These are phyloP conservation scores for Cucurbita pepo DNA, from an alignment of 306 rosid species.

Conservation along the genomic window DNA sequence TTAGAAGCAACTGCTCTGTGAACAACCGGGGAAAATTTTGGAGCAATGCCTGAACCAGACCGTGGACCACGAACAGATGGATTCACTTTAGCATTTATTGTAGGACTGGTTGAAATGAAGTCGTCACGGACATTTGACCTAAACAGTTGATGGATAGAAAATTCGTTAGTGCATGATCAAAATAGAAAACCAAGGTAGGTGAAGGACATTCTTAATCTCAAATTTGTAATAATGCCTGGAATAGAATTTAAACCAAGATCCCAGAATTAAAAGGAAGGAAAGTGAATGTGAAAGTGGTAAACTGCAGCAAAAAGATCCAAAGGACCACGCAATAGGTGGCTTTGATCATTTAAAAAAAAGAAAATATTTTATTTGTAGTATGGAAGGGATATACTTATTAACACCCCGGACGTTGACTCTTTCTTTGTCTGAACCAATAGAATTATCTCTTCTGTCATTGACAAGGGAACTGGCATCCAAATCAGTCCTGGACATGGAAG, in stretches of 20 bases:
- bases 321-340: background rate
- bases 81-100: constrained; percentile 50
- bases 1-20: constrained; percentile 57
- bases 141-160: constrained; percentile 13
- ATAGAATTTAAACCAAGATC: background rate
- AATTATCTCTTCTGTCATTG: constrained; percentile 70
- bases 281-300: background rate
- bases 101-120: constrained; percentile 67
- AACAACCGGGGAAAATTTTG: constrained; percentile 79
- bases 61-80: constrained; percentile 85
- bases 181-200: constrained; percentile 7
- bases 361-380: background rate
- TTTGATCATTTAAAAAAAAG: background rate
- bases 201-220: background rate
- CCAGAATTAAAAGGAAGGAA: constrained; percentile 5
- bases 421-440: constrained; percentile 69
- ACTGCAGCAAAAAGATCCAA: background rate
- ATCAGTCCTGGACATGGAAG: constrained; percentile 65
- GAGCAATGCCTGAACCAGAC: constrained; percentile 58
- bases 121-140: constrained; percentile 83
- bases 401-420: constrained; percentile 61
- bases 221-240: background rate
- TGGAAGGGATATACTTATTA: constrained; percentile 51
- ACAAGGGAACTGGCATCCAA: constrained; percentile 51
- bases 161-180: constrained; percentile 1